phyloP scores from a whole-genome alignment of 2,329 filamentous ascomycete genomes.

The Furcasterigmium furcatum region DNA sequence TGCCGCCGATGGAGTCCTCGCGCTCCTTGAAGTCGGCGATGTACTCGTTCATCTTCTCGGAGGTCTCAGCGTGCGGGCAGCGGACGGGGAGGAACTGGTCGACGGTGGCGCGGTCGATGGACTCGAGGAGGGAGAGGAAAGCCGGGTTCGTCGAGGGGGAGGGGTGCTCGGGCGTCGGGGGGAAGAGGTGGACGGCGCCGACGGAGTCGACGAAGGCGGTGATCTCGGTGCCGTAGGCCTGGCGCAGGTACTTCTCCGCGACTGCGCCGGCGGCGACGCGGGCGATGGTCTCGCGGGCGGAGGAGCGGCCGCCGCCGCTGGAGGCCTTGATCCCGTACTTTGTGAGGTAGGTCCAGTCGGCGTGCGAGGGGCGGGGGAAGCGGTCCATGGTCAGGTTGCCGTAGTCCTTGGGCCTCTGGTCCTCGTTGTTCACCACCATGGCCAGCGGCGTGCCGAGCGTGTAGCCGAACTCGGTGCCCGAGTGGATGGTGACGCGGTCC shows the following conservation, averaged over 20 bases:
- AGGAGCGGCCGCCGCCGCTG: constrained; percentile 78
- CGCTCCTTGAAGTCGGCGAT: constrained; percentile 77
- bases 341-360: constrained; percentile 95
- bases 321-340: constrained; percentile 95
- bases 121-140: constrained; percentile 72
- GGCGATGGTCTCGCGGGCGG: constrained; percentile 92
- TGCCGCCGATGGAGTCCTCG: constrained; percentile 89
- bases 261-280: constrained; percentile 89
- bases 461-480: constrained; percentile 84
- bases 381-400: constrained; percentile 84
- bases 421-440: constrained; percentile 85
- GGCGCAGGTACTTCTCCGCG: constrained; percentile 84
- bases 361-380: constrained; percentile 88
- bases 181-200: constrained; percentile 74
- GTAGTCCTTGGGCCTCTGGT: constrained; percentile 91
- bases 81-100: constrained; percentile 84
- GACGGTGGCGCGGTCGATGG: constrained; percentile 71
- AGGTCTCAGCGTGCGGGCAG: constrained; percentile 68
- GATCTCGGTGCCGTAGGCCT: constrained; percentile 84
- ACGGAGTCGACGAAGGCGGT: constrained; percentile 87
- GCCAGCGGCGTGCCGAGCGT: constrained; percentile 90
- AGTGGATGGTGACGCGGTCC: constrained; percentile 88
- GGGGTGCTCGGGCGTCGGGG: constrained; percentile 65
- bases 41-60: constrained; percentile 70
- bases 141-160: constrained; percentile 70